Evolutionary conservation across 2,329 filamentous ascomycete genomes (phyloP).

Genomic region (Pyricularia sp.): DNA sequence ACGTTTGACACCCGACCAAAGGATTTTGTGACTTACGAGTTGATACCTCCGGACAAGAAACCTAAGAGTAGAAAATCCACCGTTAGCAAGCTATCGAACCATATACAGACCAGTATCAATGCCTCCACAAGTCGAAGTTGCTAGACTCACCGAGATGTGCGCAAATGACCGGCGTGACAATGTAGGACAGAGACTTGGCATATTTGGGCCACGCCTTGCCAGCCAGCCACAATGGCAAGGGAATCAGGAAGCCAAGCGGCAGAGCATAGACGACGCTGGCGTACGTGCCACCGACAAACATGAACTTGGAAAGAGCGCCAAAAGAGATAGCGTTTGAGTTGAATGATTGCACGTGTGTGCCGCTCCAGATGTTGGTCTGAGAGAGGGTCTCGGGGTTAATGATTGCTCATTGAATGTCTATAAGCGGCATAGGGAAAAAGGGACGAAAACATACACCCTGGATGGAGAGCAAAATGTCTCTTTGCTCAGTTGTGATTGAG

Average conservation of each 20-base stretch:
- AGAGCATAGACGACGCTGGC: constrained; percentile 23
- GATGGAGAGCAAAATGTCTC: constrained; percentile 22
- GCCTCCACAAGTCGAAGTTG: background rate
- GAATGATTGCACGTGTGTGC: constrained; percentile 26
- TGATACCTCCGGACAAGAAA: constrained; percentile 27
- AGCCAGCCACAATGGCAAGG: constrained; percentile 23
- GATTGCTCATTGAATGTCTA: background rate
- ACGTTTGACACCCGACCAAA: background rate
- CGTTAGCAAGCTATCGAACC: background rate
- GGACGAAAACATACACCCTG: constrained; percentile 15
- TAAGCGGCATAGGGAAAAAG: background rate
- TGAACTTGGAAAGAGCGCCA: constrained; percentile 18
- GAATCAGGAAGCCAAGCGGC: constrained; percentile 25
- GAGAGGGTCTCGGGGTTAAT: background rate
- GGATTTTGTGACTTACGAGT: constrained; percentile 10
- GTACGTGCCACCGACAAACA: constrained; percentile 25
- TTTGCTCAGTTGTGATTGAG: constrained; percentile 26
- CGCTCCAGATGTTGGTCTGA: constrained; percentile 27
- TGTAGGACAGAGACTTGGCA: constrained; percentile 3
- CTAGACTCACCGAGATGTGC: constrained; percentile 5
- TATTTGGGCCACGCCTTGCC: constrained; percentile 18
- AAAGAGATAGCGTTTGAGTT: constrained; percentile 20
- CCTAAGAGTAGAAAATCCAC: background rate
- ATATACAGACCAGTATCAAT: background rate
- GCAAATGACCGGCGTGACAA: constrained; percentile 27